Conservation (phyloP, 805 yeast species). For the Cyberlindnera samutprakarnensis region DNA sequence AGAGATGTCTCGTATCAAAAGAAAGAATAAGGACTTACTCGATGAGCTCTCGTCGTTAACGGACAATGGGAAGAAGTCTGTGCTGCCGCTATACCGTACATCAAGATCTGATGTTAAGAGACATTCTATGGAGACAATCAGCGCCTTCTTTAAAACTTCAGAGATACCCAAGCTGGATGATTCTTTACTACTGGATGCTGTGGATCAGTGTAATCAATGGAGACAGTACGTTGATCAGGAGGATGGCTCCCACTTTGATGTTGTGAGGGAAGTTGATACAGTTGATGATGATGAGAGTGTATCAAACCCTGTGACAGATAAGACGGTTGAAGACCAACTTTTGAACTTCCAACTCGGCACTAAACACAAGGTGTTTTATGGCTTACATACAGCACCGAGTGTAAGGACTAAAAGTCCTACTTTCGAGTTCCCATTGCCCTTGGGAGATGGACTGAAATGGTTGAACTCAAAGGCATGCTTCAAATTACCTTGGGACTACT, state of each 20-base stretch:
- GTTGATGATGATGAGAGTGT: no score
- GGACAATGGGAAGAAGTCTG: neutral
- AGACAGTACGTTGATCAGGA: conserved; percentile 15
- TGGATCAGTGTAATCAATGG: conserved; percentile 13
- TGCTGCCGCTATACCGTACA: neutral
- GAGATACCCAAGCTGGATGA: conserved; percentile 5
- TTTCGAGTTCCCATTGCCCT: conserved; percentile 17
- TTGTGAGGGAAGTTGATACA: no score
- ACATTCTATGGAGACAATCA: conserved; percentile 1
- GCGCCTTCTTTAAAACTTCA: conserved; percentile 7
- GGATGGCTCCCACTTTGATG: conserved; percentile 8
- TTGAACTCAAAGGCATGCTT: conserved; percentile 15
- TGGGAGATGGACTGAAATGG: conserved; percentile 13
- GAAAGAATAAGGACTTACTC: neutral
- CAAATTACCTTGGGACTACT: conserved; percentile 27
- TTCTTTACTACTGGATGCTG: conserved; percentile 4
- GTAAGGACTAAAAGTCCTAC: no score
- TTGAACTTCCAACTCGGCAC: conserved; percentile 1
- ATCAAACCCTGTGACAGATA: no score
- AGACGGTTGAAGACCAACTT: no score
- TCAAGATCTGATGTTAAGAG: conserved; percentile 9
- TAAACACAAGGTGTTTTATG: conserved; percentile 18
- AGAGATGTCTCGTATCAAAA: no score
- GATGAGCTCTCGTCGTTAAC: neutral
- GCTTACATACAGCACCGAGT: no score